Evolutionary conservation across 2,329 filamentous ascomycete species (phyloP).

Genomic region (Acephala macrosclerotiorum): DNA sequence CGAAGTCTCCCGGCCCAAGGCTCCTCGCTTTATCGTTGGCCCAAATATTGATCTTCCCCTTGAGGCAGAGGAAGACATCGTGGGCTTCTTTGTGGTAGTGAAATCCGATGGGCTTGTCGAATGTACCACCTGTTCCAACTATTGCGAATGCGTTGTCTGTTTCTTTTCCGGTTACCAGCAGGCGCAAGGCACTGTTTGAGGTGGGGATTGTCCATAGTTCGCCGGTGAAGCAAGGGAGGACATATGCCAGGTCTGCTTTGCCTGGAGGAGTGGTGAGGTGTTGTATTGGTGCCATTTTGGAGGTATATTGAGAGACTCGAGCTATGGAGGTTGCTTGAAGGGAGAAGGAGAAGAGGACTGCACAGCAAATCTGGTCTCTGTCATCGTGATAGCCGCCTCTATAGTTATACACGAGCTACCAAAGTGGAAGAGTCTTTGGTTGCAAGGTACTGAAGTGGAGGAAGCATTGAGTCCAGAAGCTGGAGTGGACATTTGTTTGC

Average conservation of each 20-base stretch:
- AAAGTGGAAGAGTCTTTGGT: not conserved
- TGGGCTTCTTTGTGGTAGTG: constrained; percentile 64
- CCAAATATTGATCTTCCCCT: constrained; percentile 63
- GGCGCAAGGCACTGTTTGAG: constrained; percentile 36
- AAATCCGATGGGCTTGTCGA: constrained; percentile 51
- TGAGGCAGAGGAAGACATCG: constrained; percentile 63
- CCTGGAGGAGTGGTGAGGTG: constrained; percentile 25
- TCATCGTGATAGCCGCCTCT: not conserved
- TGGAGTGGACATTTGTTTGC: not conserved
- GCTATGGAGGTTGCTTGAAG: not conserved
- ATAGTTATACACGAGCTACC: not conserved
- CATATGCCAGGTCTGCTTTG: constrained; percentile 30
- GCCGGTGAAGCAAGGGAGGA: constrained; percentile 35
- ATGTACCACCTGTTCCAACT: constrained; percentile 37
- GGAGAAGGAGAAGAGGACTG: not conserved
- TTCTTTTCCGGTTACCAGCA: constrained; percentile 40
- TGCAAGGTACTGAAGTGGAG: not conserved
- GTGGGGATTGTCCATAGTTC: constrained; percentile 41
- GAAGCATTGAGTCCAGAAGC: not conserved
- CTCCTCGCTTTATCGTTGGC: constrained; percentile 62
- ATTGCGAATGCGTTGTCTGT: constrained; percentile 40
- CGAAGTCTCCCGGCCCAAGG: constrained; percentile 63
- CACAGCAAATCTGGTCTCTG: too few relatives aligned
- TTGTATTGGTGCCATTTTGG: not conserved
- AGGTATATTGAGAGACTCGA: not conserved